Base-by-base conservation (phyloP, 2,329 filamentous ascomycete species). In the Magnaporthiopsis incrustans region DNA sequence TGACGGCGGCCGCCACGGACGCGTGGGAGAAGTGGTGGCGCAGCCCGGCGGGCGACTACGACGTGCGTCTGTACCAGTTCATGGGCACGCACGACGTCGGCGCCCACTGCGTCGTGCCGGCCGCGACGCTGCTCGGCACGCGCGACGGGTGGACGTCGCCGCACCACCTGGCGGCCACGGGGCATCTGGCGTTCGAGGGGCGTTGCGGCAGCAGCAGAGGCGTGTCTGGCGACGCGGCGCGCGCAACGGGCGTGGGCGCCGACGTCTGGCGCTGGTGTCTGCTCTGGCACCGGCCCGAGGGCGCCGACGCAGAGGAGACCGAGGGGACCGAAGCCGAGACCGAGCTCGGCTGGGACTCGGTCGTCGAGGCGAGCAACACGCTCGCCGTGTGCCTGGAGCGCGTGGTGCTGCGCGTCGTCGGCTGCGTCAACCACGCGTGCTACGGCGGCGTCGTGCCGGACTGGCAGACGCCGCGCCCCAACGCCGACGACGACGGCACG, bases 251-350 rank as follows among this genome's bases (percentile, higher is more conserved):
- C 8, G 81, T 92, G 15, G 80, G 85, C 10, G 77, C 89, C 0
- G 87, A 89, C 66, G 88, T 92, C 18, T 92, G 89, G 89, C 81
- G 89, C 67, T 92, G 90, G 74, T 92, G 90, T 75, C 81, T 92
- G 18, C 81, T 92, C 59, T 85, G 88, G 60, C 86, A 87, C 72
- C 81, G 89, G 67, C 89, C 89, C 0, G 89, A 92, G 73, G 89
- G 85, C 25, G 83, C 85, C 38, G n/a, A n/a, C n/a, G n/a, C n/a
- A n/a, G n/a, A n/a, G n/a, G n/a, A n/a, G n/a, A n/a, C n/a, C n/a
- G n/a, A n/a, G n/a, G n/a, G n/a, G n/a, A n/a, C n/a, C n/a, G n/a
- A n/a, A 30, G 5, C 27, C 27, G 27, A 30, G 27, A 30, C 86
- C 3, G 87, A 92, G 71, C 92, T 92, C 73, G 85, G 89, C 70